These are phyloP conservation scores for Hansenula sp. DNA, from an alignment of 1,139 yeast genomes.

Conservation along the genomic window DNA sequence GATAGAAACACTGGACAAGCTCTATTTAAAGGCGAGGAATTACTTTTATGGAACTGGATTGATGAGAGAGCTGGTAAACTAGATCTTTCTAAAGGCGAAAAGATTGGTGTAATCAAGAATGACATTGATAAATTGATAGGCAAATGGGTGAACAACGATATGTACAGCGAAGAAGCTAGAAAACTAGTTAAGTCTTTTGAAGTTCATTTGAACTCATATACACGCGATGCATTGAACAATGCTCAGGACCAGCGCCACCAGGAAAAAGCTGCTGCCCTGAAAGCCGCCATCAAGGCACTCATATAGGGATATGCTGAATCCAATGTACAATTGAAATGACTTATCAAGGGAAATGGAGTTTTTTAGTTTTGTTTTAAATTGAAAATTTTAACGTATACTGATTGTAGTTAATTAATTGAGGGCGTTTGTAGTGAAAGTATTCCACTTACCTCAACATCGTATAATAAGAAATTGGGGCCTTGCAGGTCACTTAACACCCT, in stretches of 20 bases:
- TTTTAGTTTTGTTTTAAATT: neutral
- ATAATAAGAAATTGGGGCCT: too few relatives aligned
- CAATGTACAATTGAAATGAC: constrained; percentile 3
- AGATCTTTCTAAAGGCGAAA: constrained; percentile 10
- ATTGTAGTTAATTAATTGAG: too few relatives aligned
- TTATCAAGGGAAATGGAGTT: constrained; percentile 1
- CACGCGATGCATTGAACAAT: constrained; percentile 1
- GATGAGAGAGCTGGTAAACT: constrained; percentile 19
- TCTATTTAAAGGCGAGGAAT: constrained; percentile 19
- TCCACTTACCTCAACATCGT: too few relatives aligned
- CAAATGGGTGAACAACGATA: constrained; percentile 17
- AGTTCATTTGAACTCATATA: constrained; percentile 14
- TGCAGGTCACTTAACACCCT: too few relatives aligned
- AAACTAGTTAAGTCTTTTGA: constrained; percentile 12
- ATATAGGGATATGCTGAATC: constrained; percentile 2
- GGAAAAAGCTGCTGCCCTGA: constrained; percentile 12
- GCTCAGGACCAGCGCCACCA: constrained; percentile 3
- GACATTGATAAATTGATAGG: constrained; percentile 19
- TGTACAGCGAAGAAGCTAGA: constrained; percentile 12
- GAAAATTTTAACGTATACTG: neutral
- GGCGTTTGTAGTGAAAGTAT: too few relatives aligned
- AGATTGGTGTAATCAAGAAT: constrained; percentile 10
- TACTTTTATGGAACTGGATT: constrained; percentile 23
- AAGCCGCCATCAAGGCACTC: constrained; percentile 15
- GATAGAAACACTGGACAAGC: constrained; percentile 7